phyloP scores from a whole-genome alignment of 768 basidiomycete species.

The Coprinellus micaceus region DNA sequence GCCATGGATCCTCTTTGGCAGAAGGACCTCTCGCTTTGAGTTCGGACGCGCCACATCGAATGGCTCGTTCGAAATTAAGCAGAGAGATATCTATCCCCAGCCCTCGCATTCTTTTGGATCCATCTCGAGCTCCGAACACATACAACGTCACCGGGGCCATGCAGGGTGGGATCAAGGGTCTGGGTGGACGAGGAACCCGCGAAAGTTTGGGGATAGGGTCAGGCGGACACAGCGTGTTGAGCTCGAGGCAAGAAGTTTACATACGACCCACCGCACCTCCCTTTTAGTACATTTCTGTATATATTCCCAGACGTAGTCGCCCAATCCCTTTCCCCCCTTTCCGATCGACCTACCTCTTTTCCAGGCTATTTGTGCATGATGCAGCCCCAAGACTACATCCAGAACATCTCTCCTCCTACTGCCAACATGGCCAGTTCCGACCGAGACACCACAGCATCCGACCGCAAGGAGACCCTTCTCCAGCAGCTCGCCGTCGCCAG shows the following conservation, averaged over 20 bases:
- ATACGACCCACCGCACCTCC: neutral
- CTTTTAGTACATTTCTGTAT: neutral
- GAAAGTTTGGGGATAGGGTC: neutral
- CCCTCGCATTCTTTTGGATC: constrained; percentile 7
- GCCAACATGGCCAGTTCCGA: constrained; percentile 25
- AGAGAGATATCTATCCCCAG: constrained; percentile 50
- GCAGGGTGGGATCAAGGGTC: neutral
- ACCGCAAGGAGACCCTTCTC: constrained; percentile 30
- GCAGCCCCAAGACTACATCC: constrained; percentile 17
- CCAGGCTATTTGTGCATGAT: constrained; percentile 7
- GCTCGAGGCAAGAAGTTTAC: neutral
- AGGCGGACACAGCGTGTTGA: constrained; percentile 9
- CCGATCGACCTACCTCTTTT: constrained; percentile 21
- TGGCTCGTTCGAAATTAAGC: constrained; percentile 80
- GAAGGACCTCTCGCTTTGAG: constrained; percentile 72
- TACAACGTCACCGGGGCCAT: constrained; percentile 5
- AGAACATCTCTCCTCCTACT: constrained; percentile 14
- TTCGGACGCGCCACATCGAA: constrained; percentile 52
- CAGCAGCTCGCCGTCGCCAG: constrained; percentile 66
- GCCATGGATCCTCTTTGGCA: constrained; percentile 57
- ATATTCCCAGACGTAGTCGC: constrained; percentile 18
- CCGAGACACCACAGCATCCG: constrained; percentile 13
- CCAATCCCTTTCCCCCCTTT: constrained; percentile 15
- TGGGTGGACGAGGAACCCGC: neutral
- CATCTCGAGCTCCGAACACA: constrained; percentile 2